Evolutionary conservation across 169 alveolate species (phyloP).

Genomic region (Eimeria nieschulzi): DNA sequence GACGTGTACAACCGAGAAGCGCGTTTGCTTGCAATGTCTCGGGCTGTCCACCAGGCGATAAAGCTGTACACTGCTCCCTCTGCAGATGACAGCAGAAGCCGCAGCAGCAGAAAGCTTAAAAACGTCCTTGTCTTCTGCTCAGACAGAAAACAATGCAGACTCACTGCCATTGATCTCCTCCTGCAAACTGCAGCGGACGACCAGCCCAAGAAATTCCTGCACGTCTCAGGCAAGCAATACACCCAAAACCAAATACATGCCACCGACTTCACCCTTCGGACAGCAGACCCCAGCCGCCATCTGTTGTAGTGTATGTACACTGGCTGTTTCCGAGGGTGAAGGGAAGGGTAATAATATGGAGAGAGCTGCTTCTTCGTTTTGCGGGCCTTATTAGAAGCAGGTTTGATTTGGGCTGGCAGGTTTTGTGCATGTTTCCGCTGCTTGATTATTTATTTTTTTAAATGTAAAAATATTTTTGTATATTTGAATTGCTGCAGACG

Average conservation of each 20-base stretch:
- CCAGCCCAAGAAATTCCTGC: slow-evolving; percentile 77
- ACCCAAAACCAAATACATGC: no score
- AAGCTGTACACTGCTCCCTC: slow-evolving; percentile 79
- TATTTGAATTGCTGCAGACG: slow-evolving; percentile 58
- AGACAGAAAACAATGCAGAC: slow-evolving; percentile 95
- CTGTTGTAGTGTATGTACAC: no score
- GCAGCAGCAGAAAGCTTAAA: slow-evolving; percentile 72
- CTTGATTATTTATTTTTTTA: no score
- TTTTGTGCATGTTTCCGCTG: no score
- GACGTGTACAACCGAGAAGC: slow-evolving; percentile 90
- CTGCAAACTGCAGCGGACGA: slow-evolving; percentile 86
- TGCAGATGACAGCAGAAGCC: slow-evolving; percentile 62
- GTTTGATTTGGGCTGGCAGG: no score
- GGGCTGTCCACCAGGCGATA: slow-evolving; percentile 89
- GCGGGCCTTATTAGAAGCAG: no score
- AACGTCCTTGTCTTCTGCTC: slow-evolving; percentile 93
- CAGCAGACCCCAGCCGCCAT: no score
- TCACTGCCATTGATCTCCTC: slow-evolving; percentile 93
- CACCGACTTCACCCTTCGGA: no score
- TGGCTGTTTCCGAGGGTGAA: no score
- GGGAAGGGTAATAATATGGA: no score
- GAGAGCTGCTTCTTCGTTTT: no score
- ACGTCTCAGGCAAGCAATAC: slow-evolving; percentile 71
- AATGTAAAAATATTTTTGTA: no score
- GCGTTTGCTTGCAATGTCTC: slow-evolving; percentile 91